Evolutionary conservation across 495 filamentous ascomycete genomes (phyloP).

Genomic region (Rhizodiscina lignyota): DNA sequence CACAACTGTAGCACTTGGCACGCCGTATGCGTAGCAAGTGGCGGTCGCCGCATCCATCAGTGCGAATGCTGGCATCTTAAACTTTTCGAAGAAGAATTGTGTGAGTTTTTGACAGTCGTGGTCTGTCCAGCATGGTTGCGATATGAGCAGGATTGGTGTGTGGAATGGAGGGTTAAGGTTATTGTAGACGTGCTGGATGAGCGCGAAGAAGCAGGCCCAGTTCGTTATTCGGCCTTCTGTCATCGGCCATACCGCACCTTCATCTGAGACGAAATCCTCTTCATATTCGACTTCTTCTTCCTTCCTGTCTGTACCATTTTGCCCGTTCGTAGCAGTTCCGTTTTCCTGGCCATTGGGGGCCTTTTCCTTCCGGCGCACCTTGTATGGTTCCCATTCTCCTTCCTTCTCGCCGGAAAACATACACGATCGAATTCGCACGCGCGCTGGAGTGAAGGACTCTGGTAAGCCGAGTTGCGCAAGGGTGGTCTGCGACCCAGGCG

Average conservation of each 20-base stretch:
- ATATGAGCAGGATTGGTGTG: conserved; percentile 78
- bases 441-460: conserved; percentile 78
- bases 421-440: conserved; percentile 66
- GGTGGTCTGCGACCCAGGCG: conserved; percentile 84
- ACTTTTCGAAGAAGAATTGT: conserved; percentile 91
- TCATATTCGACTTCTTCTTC: conserved; percentile 42
- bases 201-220: conserved; percentile 82
- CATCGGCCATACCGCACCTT: conserved; percentile 82
- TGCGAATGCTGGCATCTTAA: conserved; percentile 78
- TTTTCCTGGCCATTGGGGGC: conserved; percentile 4
- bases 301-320: conserved; percentile 14
- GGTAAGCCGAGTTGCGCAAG: conserved; percentile 85
- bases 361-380: conserved; percentile 41
- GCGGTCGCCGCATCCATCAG: conserved; percentile 75
- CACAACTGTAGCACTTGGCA: conserved; percentile 58
- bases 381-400: conserved; percentile 71
- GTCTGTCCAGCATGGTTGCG: conserved; percentile 71
- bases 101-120: conserved; percentile 68
- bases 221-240: conserved; percentile 69
- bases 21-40: conserved; percentile 65
- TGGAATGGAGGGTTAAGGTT: conserved; percentile 79
- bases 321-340: conserved; percentile 12
- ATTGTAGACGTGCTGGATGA: conserved; percentile 75
- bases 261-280: conserved; percentile 71
- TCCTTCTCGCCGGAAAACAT: conserved; percentile 77